These are phyloP conservation scores for Aspergillus jensenii DNA, from an alignment of 2,329 filamentous ascomycete genomes.

Conservation along the genomic window DNA sequence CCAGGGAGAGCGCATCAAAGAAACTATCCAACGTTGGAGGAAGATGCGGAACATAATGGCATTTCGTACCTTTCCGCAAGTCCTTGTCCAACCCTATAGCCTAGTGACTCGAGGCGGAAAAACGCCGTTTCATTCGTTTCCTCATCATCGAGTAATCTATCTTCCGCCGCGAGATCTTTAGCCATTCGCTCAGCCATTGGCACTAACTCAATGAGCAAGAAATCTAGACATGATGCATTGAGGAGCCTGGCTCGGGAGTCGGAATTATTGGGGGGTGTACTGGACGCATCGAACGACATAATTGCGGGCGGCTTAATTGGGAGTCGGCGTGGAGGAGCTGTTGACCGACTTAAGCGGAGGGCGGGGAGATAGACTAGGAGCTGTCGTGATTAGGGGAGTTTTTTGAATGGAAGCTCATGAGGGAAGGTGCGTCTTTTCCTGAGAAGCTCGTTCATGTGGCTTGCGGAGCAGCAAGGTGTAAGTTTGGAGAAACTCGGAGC, in stretches of 20 bases:
- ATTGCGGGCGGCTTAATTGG: neutral
- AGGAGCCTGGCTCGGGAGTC: constrained; percentile 77
- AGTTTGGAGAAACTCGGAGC: neutral
- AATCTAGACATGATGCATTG: constrained; percentile 82
- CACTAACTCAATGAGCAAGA: constrained; percentile 94
- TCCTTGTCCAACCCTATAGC: constrained; percentile 89
- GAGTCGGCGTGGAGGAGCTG: neutral
- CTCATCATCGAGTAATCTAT: constrained; percentile 51
- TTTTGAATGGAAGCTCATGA: neutral
- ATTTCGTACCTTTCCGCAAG: constrained; percentile 76
- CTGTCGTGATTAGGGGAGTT: neutral
- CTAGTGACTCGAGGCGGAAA: constrained; percentile 76
- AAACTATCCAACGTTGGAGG: neutral
- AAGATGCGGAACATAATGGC: neutral
- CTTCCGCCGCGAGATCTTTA: constrained; percentile 57
- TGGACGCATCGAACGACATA: constrained; percentile 73
- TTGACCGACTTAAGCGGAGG: neutral
- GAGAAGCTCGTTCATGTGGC: neutral
- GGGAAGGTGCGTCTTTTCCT: neutral
- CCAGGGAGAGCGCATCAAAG: neutral
- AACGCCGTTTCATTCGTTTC: constrained; percentile 83
- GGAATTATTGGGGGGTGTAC: constrained; percentile 67
- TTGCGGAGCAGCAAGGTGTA: neutral
- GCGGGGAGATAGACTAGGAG: neutral
- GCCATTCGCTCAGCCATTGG: constrained; percentile 88